Percentiles rank a stretch among this genome's conserved stretches.
phyloP scores from a whole-genome alignment of 257 asterid genomes.

The Knoxia roxburghii region DNA sequence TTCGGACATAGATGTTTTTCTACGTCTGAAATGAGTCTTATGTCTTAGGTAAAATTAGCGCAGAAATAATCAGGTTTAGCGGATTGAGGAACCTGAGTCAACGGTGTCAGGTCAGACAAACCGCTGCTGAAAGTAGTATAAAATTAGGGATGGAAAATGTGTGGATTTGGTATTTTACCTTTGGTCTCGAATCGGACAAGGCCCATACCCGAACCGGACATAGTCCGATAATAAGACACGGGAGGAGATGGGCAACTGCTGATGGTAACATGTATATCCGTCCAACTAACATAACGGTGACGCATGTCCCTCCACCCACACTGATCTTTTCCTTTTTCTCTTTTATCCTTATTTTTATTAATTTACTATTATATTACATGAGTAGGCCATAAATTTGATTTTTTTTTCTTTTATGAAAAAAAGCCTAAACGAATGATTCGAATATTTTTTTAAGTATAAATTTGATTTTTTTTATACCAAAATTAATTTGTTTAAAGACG shows the following conservation, averaged over 20 bases:
- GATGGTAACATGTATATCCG: not conserved
- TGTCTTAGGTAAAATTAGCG: no score
- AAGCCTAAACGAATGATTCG: no score
- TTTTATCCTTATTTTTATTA: no score
- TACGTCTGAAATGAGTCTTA: not conserved
- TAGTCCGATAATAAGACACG: not conserved
- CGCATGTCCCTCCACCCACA: not conserved
- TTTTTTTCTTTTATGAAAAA: no score
- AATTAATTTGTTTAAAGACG: no score
- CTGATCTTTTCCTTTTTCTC: not conserved
- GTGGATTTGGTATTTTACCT: not conserved
- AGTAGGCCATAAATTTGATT: not conserved
- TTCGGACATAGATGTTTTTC: not conserved
- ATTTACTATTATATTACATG: no score
- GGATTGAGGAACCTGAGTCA: not conserved
- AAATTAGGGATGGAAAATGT: no score
- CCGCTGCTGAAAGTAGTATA: no score
- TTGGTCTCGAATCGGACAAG: not conserved
- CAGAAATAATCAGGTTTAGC: no score
- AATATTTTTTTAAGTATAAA: no score
- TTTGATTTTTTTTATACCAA: no score
- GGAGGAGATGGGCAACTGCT: not conserved
- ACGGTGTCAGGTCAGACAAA: not conserved
- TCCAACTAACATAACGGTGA: slow-evolving; percentile 15
- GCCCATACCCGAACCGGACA: not conserved